These are phyloP conservation scores for Eucalyptus rudis DNA, from an alignment of 345 rosid species.

Conservation along the genomic window DNA sequence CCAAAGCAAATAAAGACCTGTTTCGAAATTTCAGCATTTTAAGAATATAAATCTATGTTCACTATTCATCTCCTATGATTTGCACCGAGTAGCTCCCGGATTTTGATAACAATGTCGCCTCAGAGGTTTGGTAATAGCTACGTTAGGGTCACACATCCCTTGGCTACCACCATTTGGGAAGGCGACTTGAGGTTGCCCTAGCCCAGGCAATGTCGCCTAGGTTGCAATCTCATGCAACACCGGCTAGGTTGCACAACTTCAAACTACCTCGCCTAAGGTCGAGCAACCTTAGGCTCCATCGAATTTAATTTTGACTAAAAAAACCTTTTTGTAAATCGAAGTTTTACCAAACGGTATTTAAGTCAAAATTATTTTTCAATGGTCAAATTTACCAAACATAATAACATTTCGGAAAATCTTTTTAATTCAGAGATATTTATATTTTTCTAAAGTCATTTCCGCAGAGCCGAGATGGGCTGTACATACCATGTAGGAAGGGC, in stretches of 20 bases:
- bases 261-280: no score
- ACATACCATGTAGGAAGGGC: background rate
- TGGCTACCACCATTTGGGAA: accelerated
- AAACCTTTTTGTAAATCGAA: accelerated
- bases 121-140: no score
- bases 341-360: accelerated
- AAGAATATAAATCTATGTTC: accelerated
- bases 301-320: accelerated
- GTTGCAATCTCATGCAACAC: accelerated
- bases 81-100: no score
- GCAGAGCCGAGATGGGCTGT: accelerated
- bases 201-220: accelerated
- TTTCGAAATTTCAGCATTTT: no score
- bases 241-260: accelerated
- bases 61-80: no score
- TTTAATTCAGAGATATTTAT: accelerated
- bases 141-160: accelerated
- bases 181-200: no score
- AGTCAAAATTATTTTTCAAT: accelerated
- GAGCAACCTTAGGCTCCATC: accelerated
- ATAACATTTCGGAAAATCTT: accelerated
- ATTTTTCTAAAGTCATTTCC: accelerated
- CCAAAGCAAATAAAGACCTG: no score
- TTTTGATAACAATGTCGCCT: no score
- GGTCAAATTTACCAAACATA: accelerated